Evolutionary conservation across 129 eudicot genomes (phyloP), one percentile per base, ranked within the genome.

Genomic region (Apium graveolens): DNA sequence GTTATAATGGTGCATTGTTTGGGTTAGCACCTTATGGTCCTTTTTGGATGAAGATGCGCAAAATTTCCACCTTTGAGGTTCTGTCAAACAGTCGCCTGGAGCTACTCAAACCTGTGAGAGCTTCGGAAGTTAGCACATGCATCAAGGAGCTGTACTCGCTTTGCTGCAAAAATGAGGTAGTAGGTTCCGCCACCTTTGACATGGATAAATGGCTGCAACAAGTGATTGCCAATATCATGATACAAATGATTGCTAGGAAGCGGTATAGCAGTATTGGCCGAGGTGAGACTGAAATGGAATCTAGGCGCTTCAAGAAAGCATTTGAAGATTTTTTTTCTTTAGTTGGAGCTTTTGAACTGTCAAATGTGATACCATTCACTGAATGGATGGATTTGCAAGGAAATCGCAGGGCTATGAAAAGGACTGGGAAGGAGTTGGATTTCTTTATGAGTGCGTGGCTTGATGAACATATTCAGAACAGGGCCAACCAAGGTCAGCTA

Each of bases 371-470:
- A 10, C 84, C 81, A 13, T 57, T n/a, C 13, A 27, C 81, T 37
- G 31, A 76, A 76, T 80, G 80, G 84, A 18, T 84, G 79, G 86
- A 83, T 78, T 60, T 79, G 29, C 76, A 57, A 7, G 86, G 82
- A 32, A 79, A 78, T 77, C 68, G 60, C 35, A 84, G 80, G 44
- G 65, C n/a, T 2, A 80, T 84, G 83, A 84, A 60, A 80, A 68
- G 39, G 46, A 76, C 53, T 2, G 81, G 79, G 2, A 80, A 76
- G 48, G 81, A 76, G 21, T 35, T 84, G 69, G 87, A 84, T 18
- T 31, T 5, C 29, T 32, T 84, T 7, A 38, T 80, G 13, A 73
- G 29, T 18, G 41, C 60, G 0, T 80, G 83, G 83, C 44, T 83
- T 32, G 78, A 83, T 20, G 81, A 80, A 73, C 83, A 80, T 60